A percentile compares a stretch with the other conserved stretches of the same genome.
These are phyloP conservation scores for Beauveria pseudobassiana DNA, from an alignment of 2,329 filamentous ascomycete species.

Conservation along the genomic window DNA sequence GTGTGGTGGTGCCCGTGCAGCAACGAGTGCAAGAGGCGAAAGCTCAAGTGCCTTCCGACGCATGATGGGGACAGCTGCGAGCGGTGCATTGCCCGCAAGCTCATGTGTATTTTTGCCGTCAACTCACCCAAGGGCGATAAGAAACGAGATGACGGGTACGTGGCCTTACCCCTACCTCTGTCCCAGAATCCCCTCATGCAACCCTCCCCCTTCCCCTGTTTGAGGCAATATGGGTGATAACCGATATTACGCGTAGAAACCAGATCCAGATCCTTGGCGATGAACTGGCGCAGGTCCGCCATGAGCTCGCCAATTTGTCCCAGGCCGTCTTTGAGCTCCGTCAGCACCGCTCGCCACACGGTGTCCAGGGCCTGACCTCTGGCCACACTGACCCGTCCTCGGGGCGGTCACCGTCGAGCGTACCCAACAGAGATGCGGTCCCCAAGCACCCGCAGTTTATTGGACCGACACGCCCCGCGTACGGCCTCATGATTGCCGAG, in stretches of 20 bases:
- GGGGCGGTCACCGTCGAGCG: slow-evolving; percentile 7
- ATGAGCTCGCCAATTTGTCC: slow-evolving; percentile 23
- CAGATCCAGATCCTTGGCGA: slow-evolving; percentile 19
- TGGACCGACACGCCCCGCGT: slow-evolving; percentile 28
- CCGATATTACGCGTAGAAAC: background rate
- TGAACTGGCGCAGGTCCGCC: slow-evolving; percentile 22
- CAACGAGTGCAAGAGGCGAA: slow-evolving; percentile 33
- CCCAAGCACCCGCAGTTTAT: slow-evolving; percentile 29
- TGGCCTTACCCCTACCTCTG: background rate
- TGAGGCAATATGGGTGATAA: background rate
- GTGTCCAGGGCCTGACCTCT: background rate
- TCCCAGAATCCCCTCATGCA: background rate
- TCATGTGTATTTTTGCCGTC: slow-evolving; percentile 21
- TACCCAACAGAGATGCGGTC: slow-evolving; percentile 12
- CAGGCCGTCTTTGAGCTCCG: slow-evolving; percentile 20
- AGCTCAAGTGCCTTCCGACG: slow-evolving; percentile 31
- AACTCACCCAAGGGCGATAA: slow-evolving; percentile 16
- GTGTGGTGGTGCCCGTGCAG: slow-evolving; percentile 12
- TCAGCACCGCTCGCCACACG: slow-evolving; percentile 15
- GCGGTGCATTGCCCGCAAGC: slow-evolving; percentile 22
- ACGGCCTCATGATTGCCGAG: slow-evolving; percentile 28
- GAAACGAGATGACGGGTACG: slow-evolving; percentile 18
- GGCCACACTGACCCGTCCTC: slow-evolving; percentile 7
- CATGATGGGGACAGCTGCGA: slow-evolving; percentile 21
- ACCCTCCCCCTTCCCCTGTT: background rate